Evolutionary conservation across 1,284 basidiomycete genomes (phyloP).

Genomic region (Cutaneotrichosporon cutaneum): DNA sequence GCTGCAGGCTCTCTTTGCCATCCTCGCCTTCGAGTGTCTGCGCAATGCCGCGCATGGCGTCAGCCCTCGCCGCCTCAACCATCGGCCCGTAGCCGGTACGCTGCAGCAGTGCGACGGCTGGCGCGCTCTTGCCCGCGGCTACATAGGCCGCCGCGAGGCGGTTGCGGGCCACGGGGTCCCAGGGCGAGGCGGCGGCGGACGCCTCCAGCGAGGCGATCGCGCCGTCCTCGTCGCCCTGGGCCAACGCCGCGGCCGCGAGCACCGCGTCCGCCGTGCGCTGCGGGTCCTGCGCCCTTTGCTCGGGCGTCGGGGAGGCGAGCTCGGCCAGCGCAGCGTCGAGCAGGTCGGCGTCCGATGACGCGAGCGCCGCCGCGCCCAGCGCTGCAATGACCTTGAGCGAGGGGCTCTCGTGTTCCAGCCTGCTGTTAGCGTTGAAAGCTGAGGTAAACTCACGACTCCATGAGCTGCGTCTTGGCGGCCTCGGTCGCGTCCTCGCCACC

Average conservation of each 20-base stretch:
- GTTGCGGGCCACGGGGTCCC: slow-evolving; percentile 19
- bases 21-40: slow-evolving; percentile 33
- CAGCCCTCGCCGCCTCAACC: slow-evolving; percentile 34
- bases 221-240: slow-evolving; percentile 19
- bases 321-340: slow-evolving; percentile 85
- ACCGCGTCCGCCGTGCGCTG: slow-evolving; percentile 36
- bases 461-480: slow-evolving; percentile 71
- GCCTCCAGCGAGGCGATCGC: slow-evolving; percentile 26
- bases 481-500: slow-evolving; percentile 72
- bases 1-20: slow-evolving; percentile 58
- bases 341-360: slow-evolving; percentile 72
- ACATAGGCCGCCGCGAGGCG: slow-evolving; percentile 31
- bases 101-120: slow-evolving; percentile 40
- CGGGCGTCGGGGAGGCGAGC: slow-evolving; percentile 55
- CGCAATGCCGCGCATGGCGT: slow-evolving; percentile 36
- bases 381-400: slow-evolving; percentile 71
- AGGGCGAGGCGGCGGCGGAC: slow-evolving; percentile 14
- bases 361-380: slow-evolving; percentile 80
- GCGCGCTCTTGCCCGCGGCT: slow-evolving; percentile 28
- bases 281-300: slow-evolving; percentile 34
- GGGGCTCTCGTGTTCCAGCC: slow-evolving; percentile 63
- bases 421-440: slow-evolving; percentile 22
- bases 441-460: slow-evolving; percentile 68
- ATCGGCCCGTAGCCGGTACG: background rate
- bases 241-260: slow-evolving; percentile 31